Evolutionary conservation across 106 monocot genomes (phyloP).

Genomic region (Agapanthus africanus): DNA sequence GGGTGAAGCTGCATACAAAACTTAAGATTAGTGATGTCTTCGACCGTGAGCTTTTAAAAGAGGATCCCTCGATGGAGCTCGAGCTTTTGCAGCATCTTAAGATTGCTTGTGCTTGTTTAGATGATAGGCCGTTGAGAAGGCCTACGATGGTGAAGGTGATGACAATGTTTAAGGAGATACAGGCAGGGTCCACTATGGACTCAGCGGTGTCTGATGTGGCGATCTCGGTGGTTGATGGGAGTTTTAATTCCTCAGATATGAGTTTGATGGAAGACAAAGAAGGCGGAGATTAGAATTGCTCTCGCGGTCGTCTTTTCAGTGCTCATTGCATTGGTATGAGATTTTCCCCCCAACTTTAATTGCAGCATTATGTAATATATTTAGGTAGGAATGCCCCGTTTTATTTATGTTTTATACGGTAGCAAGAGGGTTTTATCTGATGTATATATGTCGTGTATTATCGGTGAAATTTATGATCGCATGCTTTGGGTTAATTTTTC

Average conservation of each 20-base stretch:
- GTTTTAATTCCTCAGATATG: constrained; percentile 36
- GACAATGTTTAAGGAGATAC: constrained; percentile 91
- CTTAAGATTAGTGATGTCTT: constrained; percentile 50
- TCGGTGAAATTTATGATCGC: background rate
- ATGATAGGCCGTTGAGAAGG: constrained; percentile 55
- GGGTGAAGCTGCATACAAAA: constrained; percentile 82
- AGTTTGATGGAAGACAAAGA: constrained; percentile 66
- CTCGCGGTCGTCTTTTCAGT: background rate
- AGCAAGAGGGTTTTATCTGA: background rate
- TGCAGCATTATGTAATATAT: background rate
- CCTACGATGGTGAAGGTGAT: constrained; percentile 87
- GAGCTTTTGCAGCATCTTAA: constrained; percentile 76
- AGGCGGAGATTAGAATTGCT: constrained; percentile 28
- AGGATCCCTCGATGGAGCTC: constrained; percentile 42
- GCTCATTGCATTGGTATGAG: background rate
- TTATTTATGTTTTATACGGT: background rate
- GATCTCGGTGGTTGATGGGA: constrained; percentile 12
- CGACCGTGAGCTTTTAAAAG: constrained; percentile 48
- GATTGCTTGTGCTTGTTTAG: constrained; percentile 74
- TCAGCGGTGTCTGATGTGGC: constrained; percentile 4
- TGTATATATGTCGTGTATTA: background rate
- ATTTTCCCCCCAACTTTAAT: background rate
- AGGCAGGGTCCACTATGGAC: constrained; percentile 37
- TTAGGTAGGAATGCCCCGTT: background rate
- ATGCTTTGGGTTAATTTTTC: background rate